These are phyloP conservation scores for Kazachstania kunashirensis DNA, from an alignment of 805 yeast species.

Conservation along the genomic window DNA sequence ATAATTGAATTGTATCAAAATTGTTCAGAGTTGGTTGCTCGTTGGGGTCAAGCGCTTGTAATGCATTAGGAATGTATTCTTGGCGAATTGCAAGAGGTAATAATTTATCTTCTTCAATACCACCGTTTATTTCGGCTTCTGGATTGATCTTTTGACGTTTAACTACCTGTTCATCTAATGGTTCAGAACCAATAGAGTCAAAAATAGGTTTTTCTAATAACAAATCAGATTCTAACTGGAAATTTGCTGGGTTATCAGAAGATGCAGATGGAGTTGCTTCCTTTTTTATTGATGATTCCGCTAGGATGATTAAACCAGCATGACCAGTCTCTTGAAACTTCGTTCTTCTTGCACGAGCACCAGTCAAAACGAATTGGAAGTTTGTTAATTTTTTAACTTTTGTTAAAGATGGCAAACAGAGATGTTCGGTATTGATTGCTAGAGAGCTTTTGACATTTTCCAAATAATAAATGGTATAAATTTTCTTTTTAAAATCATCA, in stretches of 20 bases:
- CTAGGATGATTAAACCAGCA: slow-evolving; percentile 67
- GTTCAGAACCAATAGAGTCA: slow-evolving; percentile 48
- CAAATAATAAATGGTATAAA: slow-evolving; percentile 44
- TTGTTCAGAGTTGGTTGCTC: slow-evolving; percentile 64
- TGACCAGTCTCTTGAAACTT: slow-evolving; percentile 66
- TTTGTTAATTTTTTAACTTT: slow-evolving; percentile 51
- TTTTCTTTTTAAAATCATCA: slow-evolving; percentile 24
- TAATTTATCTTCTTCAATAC: slow-evolving; percentile 35
- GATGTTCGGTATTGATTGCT: slow-evolving; percentile 54
- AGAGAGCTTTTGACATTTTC: slow-evolving; percentile 60
- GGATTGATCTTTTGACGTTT: slow-evolving; percentile 26
- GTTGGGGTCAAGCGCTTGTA: slow-evolving; percentile 63
- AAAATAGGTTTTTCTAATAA: slow-evolving; percentile 66
- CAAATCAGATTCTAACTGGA: slow-evolving; percentile 63
- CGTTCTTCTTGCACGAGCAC: slow-evolving; percentile 82
- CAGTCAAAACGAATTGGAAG: slow-evolving; percentile 62
- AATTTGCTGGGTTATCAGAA: slow-evolving; percentile 40
- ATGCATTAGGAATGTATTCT: slow-evolving; percentile 49
- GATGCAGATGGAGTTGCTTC: slow-evolving; percentile 8
- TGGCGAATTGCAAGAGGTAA: slow-evolving; percentile 55
- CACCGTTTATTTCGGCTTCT: slow-evolving; percentile 17
- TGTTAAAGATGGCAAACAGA: slow-evolving; percentile 44
- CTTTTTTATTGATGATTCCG: slow-evolving; percentile 36
- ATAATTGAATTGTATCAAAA: slow-evolving; percentile 63
- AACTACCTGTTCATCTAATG: slow-evolving; percentile 33